phyloP scores from a whole-genome alignment of 768 basidiomycete genomes.

The Boletellus ananas region DNA sequence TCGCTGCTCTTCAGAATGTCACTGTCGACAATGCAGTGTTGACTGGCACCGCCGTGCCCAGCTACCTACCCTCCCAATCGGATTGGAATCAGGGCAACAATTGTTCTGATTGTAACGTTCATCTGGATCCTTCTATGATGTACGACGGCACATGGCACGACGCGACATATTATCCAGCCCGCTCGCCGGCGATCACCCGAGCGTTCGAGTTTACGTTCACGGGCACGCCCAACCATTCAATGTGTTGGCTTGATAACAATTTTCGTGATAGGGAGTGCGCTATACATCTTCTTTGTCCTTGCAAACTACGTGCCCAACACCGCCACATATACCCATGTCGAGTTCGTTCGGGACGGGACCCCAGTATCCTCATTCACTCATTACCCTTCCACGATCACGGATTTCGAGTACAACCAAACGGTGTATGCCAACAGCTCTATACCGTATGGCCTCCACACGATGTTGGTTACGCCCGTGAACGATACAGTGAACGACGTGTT shows the following conservation, averaged over 20 bases:
- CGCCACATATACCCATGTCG: background rate
- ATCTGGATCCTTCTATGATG: background rate
- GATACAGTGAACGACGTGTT: background rate
- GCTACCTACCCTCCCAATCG: conserved; percentile 5
- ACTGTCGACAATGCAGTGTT: conserved; percentile 14
- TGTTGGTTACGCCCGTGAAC: conserved; percentile 2
- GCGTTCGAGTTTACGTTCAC: conserved; percentile 8
- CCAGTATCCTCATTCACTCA: background rate
- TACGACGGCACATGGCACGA: conserved; percentile 22
- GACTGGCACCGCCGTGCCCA: conserved; percentile 3
- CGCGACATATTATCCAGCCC: background rate
- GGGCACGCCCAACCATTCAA: background rate
- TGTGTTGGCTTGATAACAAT: background rate
- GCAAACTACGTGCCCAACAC: background rate
- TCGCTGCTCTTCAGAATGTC: conserved; percentile 10
- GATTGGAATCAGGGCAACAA: conserved; percentile 7
- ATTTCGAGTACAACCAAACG: conserved; percentile 9
- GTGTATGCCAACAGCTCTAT: conserved; percentile 12
- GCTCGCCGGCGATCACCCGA: background rate
- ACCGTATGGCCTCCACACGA: background rate
- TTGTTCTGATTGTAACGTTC: background rate
- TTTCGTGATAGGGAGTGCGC: conserved; percentile 4
- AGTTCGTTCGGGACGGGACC: conserved; percentile 7
- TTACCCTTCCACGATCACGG: background rate
- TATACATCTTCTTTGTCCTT: conserved; percentile 17